Percentiles rank a stretch among this genome's conserved stretches.
phyloP scores from a whole-genome alignment of 2,329 filamentous ascomycete genomes.

The Alternaria arbusti region DNA sequence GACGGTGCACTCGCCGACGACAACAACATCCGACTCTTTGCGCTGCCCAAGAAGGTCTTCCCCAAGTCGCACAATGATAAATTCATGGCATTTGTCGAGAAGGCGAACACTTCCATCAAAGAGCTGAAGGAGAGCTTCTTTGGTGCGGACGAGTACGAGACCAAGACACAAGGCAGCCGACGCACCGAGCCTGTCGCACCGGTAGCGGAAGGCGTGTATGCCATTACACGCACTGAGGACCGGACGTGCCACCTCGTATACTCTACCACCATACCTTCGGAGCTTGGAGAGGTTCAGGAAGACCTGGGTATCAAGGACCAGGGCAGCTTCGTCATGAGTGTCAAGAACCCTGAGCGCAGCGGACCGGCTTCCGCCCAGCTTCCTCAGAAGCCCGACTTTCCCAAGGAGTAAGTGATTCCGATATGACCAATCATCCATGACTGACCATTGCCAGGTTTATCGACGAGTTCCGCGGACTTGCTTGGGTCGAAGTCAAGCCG shows the following conservation, averaged over 20 bases:
- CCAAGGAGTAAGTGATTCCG: conserved; percentile 64
- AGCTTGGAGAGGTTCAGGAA: conserved; percentile 74
- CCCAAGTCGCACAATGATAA: conserved; percentile 71
- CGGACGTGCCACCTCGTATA: conserved; percentile 80
- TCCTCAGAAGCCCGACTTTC: conserved; percentile 71
- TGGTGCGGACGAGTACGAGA: conserved; percentile 70
- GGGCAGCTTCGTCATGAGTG: conserved; percentile 79
- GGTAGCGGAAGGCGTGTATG: conserved; percentile 85
- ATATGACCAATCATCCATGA: background rate
- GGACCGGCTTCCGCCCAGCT: conserved; percentile 70
- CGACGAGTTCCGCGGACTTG: conserved; percentile 72
- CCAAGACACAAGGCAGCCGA: conserved; percentile 74
- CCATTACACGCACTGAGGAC: conserved; percentile 71
- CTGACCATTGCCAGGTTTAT: conserved; percentile 59
- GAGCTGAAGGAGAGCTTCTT: conserved; percentile 78
- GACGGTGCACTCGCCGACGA: conserved; percentile 63
- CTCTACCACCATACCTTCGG: conserved; percentile 73
- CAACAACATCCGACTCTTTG: conserved; percentile 72
- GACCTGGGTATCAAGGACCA: conserved; percentile 74
- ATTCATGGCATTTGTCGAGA: conserved; percentile 86
- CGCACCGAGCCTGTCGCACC: conserved; percentile 73
- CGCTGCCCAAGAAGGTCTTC: conserved; percentile 83
- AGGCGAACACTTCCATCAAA: conserved; percentile 68
- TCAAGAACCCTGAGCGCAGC: conserved; percentile 77
- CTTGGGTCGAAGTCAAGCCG: conserved; percentile 77